Conservation (phyloP, 495 filamentous ascomycete species). For the Hamigera avellanea region DNA sequence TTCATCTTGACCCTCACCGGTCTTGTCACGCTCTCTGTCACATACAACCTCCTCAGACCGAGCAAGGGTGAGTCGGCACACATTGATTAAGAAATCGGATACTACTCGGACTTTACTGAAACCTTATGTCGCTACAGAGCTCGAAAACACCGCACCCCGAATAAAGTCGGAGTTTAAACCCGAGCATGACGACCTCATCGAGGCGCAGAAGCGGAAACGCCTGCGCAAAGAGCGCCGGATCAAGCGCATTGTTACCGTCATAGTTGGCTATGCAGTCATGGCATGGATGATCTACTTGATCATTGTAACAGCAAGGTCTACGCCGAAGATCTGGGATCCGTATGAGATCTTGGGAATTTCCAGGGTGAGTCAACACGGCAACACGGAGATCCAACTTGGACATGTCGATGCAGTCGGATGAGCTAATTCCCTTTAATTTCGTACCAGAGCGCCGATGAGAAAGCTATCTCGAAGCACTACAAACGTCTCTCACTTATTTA, state of each 20-base stretch:
- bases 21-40: conserved; percentile 82
- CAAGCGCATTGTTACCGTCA: conserved; percentile 70
- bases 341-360: conserved; percentile 86
- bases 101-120: not conserved
- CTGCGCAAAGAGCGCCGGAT: conserved; percentile 80
- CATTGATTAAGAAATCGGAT: not conserved
- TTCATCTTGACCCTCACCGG: conserved; percentile 86
- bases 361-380: conserved; percentile 41
- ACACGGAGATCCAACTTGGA: too few species aligned
- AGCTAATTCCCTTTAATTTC: too few species aligned
- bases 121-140: conserved; percentile 26
- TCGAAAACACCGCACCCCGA: conserved; percentile 54
- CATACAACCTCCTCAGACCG: conserved; percentile 70
- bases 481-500: conserved; percentile 72
- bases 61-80: conserved; percentile 50
- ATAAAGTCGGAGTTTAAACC: conserved; percentile 72
- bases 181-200: conserved; percentile 70
- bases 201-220: conserved; percentile 74
- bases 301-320: conserved; percentile 57
- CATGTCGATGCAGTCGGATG: too few species aligned
- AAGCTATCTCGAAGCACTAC: conserved; percentile 81
- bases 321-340: conserved; percentile 82
- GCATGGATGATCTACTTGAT: conserved; percentile 91
- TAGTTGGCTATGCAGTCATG: conserved; percentile 73
- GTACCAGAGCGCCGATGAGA: conserved; percentile 67